Base-by-base conservation (phyloP, 1,284 basidiomycete species). In the Cystobasidium sp. region DNA sequence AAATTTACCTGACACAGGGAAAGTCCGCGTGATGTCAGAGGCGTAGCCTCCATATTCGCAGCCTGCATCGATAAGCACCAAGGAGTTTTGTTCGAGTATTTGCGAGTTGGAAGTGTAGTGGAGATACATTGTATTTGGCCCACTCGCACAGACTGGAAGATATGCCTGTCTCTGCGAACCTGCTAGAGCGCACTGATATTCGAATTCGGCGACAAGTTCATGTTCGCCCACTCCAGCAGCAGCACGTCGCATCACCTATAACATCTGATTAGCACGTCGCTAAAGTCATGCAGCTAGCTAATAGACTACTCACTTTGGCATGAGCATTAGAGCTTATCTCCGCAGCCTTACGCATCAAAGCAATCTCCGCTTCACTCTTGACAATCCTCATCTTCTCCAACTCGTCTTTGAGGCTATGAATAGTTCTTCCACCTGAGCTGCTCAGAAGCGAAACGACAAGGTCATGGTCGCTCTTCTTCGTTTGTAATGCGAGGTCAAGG, bases 21-120 rank as follows among this genome's bases (percentile, higher is more conserved):
- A 97, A 16, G 95, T 94, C 52, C 96, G 91, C 7, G 94, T 97
- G 78, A 99, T 97, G 82, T 99, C 96, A 53, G 93, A 94, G 1
- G 94, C 93, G 81, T 99, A 99, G 63, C 93, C 93, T 77, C 91
- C 93, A 49, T 75, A 78, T 75, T 82, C 83, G 63, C 79, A 80
- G 10, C 82, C 80, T 6, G 94, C 94, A 78, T 97, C 94, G 72
- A 97, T 88, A 8, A 97, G 85, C 6, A 97, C 86, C 76, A 94
- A 84, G 78, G 97, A 93, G n/a, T 86, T 87, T 3, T 88, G 83
- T 52, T 86, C 84, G 7, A 94, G 83, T 41, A 90, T 80, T 74
- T 92, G 91, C 81, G 95, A 90, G 81, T 97, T 97, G 41, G 89
- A 86, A 0, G 93, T 95, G 80, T 97, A 97, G 79, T 97, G 94